Percentiles rank a stretch among this genome's conserved stretches.
These are phyloP conservation scores for Piper betle DNA, from an alignment of 164 flowering plant genomes.

Conservation along the genomic window DNA sequence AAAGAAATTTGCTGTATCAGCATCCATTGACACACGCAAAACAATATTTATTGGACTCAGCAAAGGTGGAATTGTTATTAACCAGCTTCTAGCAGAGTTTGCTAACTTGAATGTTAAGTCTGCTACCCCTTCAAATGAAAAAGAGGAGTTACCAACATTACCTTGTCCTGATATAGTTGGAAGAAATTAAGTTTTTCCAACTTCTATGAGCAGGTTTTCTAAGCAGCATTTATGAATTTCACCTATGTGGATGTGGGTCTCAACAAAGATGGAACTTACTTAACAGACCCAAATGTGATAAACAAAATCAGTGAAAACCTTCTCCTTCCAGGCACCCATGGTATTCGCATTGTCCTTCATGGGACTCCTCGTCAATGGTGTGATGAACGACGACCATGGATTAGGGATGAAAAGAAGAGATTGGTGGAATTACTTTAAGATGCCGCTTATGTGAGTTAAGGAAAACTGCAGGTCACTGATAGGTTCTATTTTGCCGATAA, in stretches of 20 bases:
- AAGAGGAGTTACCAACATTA: conserved; percentile 1
- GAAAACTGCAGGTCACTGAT: conserved; percentile 45
- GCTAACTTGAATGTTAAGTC: conserved; percentile 17
- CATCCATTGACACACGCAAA: conserved; percentile 20
- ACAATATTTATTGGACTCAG: conserved; percentile 73
- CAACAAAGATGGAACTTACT: conserved; percentile 64
- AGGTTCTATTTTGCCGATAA: conserved; percentile 52
- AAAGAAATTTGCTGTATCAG: conserved; percentile 4
- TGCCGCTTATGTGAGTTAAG: conserved; percentile 30
- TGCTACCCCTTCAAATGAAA: background rate
- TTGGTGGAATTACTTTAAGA: conserved; percentile 36
- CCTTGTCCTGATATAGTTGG: conserved; percentile 4
- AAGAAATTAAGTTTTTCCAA: conserved; percentile 29
- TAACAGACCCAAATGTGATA: conserved; percentile 37
- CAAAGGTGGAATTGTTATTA: conserved; percentile 66
- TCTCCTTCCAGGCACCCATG: conserved; percentile 13
- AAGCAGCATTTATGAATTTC: conserved; percentile 61
- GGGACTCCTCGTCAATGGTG: conserved; percentile 94
- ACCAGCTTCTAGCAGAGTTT: conserved; percentile 70
- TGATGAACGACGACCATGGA: conserved; percentile 46
- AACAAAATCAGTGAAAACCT: conserved; percentile 31
- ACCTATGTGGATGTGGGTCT: conserved; percentile 79
- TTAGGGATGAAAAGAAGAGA: conserved; percentile 49
- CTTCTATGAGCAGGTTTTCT: conserved; percentile 35
- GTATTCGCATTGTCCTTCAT: conserved; percentile 52